phyloP scores from a whole-genome alignment of 768 basidiomycete genomes.

The Boletus vinaceobasis region DNA sequence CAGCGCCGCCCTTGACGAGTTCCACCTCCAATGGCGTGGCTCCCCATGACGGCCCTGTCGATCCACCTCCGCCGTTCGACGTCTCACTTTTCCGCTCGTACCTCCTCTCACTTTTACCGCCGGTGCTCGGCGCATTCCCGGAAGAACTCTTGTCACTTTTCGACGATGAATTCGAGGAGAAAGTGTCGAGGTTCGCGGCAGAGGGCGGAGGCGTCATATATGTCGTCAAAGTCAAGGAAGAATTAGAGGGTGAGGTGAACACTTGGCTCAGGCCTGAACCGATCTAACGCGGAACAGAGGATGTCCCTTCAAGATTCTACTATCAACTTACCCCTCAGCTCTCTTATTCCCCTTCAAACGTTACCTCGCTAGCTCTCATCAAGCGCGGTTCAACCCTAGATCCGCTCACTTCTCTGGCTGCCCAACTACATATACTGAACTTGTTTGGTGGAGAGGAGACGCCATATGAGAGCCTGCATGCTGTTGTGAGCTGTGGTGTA shows the following conservation, averaged over 20 bases:
- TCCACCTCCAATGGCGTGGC: slow-evolving; percentile 29
- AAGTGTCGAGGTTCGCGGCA: slow-evolving; percentile 68
- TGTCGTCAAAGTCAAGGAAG: slow-evolving; percentile 75
- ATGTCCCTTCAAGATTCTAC: slow-evolving; percentile 55
- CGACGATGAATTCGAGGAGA: slow-evolving; percentile 72
- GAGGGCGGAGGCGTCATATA: slow-evolving; percentile 79
- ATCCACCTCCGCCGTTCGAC: slow-evolving; percentile 55
- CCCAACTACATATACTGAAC: slow-evolving; percentile 89
- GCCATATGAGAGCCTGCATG: slow-evolving; percentile 94
- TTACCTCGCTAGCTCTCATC: slow-evolving; percentile 90
- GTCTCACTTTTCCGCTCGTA: slow-evolving; percentile 67
- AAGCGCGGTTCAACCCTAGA: slow-evolving; percentile 86
- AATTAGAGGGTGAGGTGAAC: slow-evolving; percentile 58
- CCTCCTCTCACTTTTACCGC: slow-evolving; percentile 69
- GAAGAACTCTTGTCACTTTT: slow-evolving; percentile 67
- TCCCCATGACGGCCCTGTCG: slow-evolving; percentile 31
- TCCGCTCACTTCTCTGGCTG: slow-evolving; percentile 69
- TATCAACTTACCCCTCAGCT: slow-evolving; percentile 73
- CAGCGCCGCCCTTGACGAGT: slow-evolving; percentile 27
- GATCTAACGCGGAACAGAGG: slow-evolving; percentile 45
- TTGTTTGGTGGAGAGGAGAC: slow-evolving; percentile 86
- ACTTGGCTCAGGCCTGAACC: not conserved
- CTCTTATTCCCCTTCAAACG: slow-evolving; percentile 73
- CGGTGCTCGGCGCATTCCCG: slow-evolving; percentile 69
- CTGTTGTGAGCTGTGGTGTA: slow-evolving; percentile 91